phyloP scores from a whole-genome alignment of 2,329 filamentous ascomycete species.

The Calonectria hongkongensis region DNA sequence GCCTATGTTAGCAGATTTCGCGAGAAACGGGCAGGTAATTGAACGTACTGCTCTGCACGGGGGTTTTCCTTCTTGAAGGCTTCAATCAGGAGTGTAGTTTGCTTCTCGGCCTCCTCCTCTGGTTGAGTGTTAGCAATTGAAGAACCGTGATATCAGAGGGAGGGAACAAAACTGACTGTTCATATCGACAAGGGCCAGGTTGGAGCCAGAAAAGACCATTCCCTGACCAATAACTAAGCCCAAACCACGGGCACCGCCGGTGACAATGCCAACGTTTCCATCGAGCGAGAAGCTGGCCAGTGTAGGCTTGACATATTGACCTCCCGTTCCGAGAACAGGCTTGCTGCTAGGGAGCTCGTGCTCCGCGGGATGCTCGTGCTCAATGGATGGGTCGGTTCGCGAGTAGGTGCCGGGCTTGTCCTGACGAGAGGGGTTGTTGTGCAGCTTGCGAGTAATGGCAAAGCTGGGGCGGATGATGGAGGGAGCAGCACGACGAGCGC shows the following conservation, averaged over 20 bases:
- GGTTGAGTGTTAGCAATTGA: constrained; percentile 40
- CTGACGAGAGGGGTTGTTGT: constrained; percentile 58
- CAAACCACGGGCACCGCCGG: constrained; percentile 91
- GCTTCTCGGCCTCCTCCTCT: constrained; percentile 87
- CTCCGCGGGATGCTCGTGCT: constrained; percentile 86
- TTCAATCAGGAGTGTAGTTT: constrained; percentile 83
- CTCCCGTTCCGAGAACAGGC: constrained; percentile 84
- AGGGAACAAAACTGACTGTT: constrained; percentile 78
- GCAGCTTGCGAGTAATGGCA: constrained; percentile 55
- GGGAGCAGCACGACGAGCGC: constrained; percentile 52
- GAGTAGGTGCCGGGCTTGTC: constrained; percentile 79
- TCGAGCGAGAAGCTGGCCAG: constrained; percentile 91
- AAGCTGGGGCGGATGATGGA: constrained; percentile 50
- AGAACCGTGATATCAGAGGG: neutral
- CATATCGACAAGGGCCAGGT: constrained; percentile 94
- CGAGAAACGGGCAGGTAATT: neutral
- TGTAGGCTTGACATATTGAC: constrained; percentile 88
- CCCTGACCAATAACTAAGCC: constrained; percentile 96
- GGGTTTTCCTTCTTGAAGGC: constrained; percentile 89
- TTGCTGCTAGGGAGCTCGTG: constrained; percentile 81
- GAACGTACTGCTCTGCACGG: constrained; percentile 77
- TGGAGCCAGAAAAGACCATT: constrained; percentile 89
- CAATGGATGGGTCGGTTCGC: constrained; percentile 86
- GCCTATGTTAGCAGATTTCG: constrained; percentile 27
- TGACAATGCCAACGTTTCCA: constrained; percentile 88